Evolutionary conservation across 805 yeast species (phyloP).

Genomic region (Monosporozyma servazzii): DNA sequence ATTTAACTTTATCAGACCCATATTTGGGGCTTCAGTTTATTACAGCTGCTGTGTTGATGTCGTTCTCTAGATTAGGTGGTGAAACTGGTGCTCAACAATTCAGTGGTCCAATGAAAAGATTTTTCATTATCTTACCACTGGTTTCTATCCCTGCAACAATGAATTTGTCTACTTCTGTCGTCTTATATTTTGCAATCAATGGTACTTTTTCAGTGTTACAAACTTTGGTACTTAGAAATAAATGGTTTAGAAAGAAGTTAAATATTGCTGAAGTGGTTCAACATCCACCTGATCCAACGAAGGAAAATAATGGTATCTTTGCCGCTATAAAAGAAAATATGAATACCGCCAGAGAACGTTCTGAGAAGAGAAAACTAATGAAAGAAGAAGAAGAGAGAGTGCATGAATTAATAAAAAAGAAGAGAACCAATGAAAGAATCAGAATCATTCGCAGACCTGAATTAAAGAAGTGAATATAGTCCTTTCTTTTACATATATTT

Average conservation of each 20-base stretch:
- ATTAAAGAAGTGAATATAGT: conserved; percentile 8
- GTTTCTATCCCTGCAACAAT: conserved; percentile 82
- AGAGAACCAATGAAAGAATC: conserved; percentile 22
- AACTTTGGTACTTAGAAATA: conserved; percentile 52
- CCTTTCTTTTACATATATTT: not conserved
- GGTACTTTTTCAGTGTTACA: conserved; percentile 69
- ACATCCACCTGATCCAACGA: conserved; percentile 31
- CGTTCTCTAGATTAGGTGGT: conserved; percentile 77
- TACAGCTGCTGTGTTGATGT: conserved; percentile 68
- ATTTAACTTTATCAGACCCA: conserved; percentile 80
- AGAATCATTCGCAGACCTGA: conserved; percentile 25
- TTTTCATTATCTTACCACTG: conserved; percentile 67
- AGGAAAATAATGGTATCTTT: conserved; percentile 28
- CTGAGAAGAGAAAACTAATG: conserved; percentile 31
- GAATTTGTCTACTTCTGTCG: conserved; percentile 76
- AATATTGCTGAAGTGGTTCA: conserved; percentile 56
- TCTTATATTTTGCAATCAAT: conserved; percentile 77
- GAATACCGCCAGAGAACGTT: conserved; percentile 33
- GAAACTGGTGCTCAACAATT: conserved; percentile 75
- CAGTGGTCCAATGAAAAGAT: conserved; percentile 55
- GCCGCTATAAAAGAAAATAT: conserved; percentile 34
- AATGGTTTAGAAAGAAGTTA: conserved; percentile 45
- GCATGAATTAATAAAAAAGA: conserved; percentile 26
- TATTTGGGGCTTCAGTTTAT: conserved; percentile 78
- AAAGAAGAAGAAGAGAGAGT: conserved; percentile 29